Evolutionary conservation across 345 rosid species (phyloP).

Genomic region (Eucalyptus grandis): DNA sequence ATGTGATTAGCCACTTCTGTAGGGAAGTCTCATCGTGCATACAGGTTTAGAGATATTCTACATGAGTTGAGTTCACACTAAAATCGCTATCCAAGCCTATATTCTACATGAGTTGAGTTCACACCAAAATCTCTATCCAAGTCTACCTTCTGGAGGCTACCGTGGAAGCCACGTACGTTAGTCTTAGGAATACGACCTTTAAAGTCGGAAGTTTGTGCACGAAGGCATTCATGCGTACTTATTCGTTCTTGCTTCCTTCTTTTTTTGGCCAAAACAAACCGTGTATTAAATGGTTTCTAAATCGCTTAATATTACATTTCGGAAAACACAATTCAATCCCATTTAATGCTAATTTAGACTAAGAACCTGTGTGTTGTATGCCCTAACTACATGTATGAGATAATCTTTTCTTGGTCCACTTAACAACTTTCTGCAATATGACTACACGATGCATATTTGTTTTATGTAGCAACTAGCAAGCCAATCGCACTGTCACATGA

Average conservation of each 20-base stretch:
- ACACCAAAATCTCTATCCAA: background rate
- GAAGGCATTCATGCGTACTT: background rate
- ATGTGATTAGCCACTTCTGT: background rate
- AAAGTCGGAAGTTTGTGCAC: background rate
- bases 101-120: background rate
- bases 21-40: background rate
- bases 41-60: background rate
- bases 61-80: background rate
- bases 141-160: background rate
- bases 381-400: no score
- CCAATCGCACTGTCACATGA: background rate
- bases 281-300: background rate
- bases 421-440: background rate
- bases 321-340: background rate
- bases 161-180: background rate
- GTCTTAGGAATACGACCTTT: background rate
- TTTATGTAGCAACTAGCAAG: background rate
- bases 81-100: background rate
- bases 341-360: background rate
- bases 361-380: no score
- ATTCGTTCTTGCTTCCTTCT: background rate
- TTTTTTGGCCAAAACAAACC: background rate
- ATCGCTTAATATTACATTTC: background rate
- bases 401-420: background rate
- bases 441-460: background rate